Conservation (phyloP, 768 basidiomycete genomes). For the Pulveroboletus frians region DNA sequence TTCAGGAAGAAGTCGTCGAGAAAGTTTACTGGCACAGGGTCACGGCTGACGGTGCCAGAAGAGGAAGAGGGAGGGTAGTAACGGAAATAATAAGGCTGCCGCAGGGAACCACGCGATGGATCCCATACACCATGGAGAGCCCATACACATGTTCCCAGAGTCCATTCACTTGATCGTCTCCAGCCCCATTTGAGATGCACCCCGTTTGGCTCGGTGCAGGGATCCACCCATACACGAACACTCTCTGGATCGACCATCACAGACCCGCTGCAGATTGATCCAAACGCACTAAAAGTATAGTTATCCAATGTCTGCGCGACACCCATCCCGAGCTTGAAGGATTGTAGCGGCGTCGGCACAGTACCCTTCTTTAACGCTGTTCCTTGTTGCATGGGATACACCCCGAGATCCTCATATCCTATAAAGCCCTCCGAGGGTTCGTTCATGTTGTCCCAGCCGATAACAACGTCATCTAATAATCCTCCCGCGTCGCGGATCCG, state of each 20-base stretch:
- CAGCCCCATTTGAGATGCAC: conserved; percentile 75
- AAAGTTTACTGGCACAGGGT: conserved; percentile 51
- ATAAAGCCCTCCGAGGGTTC: conserved; percentile 83
- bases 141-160: conserved; percentile 79
- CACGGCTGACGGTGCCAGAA: background rate
- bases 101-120: conserved; percentile 53
- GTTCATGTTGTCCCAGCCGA: conserved; percentile 97
- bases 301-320: too few relatives aligned
- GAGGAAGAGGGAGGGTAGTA: conserved; percentile 31
- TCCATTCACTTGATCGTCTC: conserved; percentile 69
- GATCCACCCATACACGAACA: conserved; percentile 67
- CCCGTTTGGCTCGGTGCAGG: conserved; percentile 56
- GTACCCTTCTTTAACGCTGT: conserved; percentile 82
- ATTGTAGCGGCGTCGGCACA: conserved; percentile 79
- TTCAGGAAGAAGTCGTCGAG: conserved; percentile 76
- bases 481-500: too few relatives aligned
- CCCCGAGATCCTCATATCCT: conserved; percentile 61
- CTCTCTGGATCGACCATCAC: conserved; percentile 87
- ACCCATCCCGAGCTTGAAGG: conserved; percentile 82
- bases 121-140: conserved; percentile 91
- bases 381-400: conserved; percentile 61
- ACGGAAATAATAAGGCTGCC: conserved; percentile 75
- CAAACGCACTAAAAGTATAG: conserved; percentile 75
- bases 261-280: conserved; percentile 66
- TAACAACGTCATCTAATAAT: conserved; percentile 78